phyloP scores from a whole-genome alignment of 345 rosid species.

The Bruguiera gymnorhiza region DNA sequence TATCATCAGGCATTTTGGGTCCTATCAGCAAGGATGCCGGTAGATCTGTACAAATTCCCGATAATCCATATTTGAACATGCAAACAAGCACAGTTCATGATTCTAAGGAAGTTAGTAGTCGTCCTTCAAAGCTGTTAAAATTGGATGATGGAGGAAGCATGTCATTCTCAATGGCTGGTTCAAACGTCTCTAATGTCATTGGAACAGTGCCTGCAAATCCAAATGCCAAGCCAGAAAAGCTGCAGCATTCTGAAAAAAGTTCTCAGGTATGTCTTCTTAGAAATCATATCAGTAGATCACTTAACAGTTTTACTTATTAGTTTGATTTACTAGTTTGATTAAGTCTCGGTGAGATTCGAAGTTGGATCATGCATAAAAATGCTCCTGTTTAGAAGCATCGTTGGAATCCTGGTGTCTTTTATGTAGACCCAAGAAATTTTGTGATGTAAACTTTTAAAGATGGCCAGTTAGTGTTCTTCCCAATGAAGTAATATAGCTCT shows the following conservation, averaged over 20 bases:
- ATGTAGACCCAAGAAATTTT: no score
- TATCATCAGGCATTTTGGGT: slow-evolving; percentile 44
- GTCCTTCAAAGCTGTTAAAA: slow-evolving; percentile 57
- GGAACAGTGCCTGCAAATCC: slow-evolving; percentile 28
- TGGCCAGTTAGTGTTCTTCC: no score
- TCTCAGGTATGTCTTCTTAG: slow-evolving; percentile 39
- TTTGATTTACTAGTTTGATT: no score
- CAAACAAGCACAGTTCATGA: slow-evolving; percentile 34
- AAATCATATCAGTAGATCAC: no score
- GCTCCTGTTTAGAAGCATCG: no score
- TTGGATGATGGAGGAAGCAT: slow-evolving; percentile 48
- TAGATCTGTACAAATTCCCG: slow-evolving; percentile 13
- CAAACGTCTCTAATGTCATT: slow-evolving; percentile 9
- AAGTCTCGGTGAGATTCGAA: no score
- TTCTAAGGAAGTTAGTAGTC: slow-evolving; percentile 43
- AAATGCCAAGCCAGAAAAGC: slow-evolving; percentile 37
- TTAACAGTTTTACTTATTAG: no score
- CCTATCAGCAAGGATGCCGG: slow-evolving; percentile 20
- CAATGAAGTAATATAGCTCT: no score
- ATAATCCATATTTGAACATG: slow-evolving; percentile 14
- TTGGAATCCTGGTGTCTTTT: no score
- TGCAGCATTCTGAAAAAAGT: slow-evolving; percentile 33
- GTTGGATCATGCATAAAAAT: no score
- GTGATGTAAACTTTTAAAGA: no score
- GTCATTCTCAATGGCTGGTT: slow-evolving; percentile 26